Evolutionary conservation across 1,139 yeast species (phyloP), one percentile per base, ranked within the genome.

Genomic region (Pichia kudriavzevii): DNA sequence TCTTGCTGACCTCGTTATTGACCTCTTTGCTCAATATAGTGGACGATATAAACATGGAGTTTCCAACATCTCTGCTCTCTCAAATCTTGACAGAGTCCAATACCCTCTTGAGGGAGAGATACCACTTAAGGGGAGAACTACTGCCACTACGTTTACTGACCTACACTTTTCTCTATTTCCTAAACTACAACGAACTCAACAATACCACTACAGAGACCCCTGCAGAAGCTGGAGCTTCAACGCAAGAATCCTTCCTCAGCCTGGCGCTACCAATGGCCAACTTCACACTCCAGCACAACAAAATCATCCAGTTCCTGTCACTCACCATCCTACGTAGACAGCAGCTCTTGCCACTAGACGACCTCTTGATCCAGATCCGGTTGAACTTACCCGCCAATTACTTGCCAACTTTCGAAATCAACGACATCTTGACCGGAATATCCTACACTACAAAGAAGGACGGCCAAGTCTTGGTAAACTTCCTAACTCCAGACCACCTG

Each of bases 291-390:
- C 11, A 29, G 12, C 34, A 49, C 34, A 30, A 35, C 3, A 63
- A 67, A 36, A 63, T 77, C 0, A 60, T 83, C 33, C 60, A 52
- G 40, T 59, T 50, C 45, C 67, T 61, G 11, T 27, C 41, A 4
- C 10, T 26, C n/a, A 13, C 26, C 13, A 33, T 40, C 6, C 19
- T 43, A 10, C 17, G 11, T 11, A 30, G 31, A 11, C 22, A 27
- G 11, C 18, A 26, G 6, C 21, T 26, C 4, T 36, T 39, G 9
- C 34, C 37, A 30, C 31, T 43, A 10, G 67, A 67, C 32, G 82
- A 74, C 42, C 73, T 78, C 46, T 58, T 74, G 32, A 65, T 74
- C 36, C 64, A 63, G 36, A 79, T 94, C 84, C 75, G 75, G 47
- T 62, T 75, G 1, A 61, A 69, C 6, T 63, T 83, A 30, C 94